Percentiles rank a stretch among this genome's conserved stretches.
Evolutionary conservation across 495 filamentous ascomycete genomes (phyloP).

Genomic region (Xylaria telfairii): DNA sequence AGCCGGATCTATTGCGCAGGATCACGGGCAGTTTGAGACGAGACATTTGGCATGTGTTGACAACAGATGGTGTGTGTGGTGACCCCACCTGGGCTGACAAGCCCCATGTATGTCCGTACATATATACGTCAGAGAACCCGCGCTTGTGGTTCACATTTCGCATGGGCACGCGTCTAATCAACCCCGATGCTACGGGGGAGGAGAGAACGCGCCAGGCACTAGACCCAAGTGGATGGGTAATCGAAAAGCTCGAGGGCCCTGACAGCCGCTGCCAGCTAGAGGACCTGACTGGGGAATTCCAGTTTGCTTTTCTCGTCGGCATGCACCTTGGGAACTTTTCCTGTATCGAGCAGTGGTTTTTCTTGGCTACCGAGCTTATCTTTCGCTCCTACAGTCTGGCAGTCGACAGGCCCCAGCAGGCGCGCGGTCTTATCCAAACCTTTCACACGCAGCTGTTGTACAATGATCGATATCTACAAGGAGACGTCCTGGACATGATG

Average conservation of each 20-base stretch:
- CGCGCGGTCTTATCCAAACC: constrained; percentile 63
- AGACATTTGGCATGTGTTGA: constrained; percentile 60
- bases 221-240: constrained; percentile 43
- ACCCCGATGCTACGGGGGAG: constrained; percentile 69
- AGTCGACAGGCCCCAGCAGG: constrained; percentile 60
- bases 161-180: constrained; percentile 66
- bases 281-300: constrained; percentile 82
- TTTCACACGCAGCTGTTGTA: constrained; percentile 75
- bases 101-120: constrained; percentile 47
- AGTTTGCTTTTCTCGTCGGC: constrained; percentile 83
- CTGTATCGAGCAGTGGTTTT: constrained; percentile 88
- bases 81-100: constrained; percentile 43
- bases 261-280: constrained; percentile 28
- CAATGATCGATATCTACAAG: constrained; percentile 67
- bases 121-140: too few relatives aligned
- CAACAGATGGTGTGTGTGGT: constrained; percentile 45
- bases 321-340: constrained; percentile 83
- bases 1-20: constrained; percentile 48
- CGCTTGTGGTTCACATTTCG: constrained; percentile 60
- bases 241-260: constrained; percentile 30
- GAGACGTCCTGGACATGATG: constrained; percentile 57
- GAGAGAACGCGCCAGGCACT: constrained; percentile 52
- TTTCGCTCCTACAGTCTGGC: constrained; percentile 72
- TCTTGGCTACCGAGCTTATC: constrained; percentile 68
- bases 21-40: constrained; percentile 52